Evolutionary conservation across 2,329 filamentous ascomycete species (phyloP).

Genomic region (Microdochium nivale): DNA sequence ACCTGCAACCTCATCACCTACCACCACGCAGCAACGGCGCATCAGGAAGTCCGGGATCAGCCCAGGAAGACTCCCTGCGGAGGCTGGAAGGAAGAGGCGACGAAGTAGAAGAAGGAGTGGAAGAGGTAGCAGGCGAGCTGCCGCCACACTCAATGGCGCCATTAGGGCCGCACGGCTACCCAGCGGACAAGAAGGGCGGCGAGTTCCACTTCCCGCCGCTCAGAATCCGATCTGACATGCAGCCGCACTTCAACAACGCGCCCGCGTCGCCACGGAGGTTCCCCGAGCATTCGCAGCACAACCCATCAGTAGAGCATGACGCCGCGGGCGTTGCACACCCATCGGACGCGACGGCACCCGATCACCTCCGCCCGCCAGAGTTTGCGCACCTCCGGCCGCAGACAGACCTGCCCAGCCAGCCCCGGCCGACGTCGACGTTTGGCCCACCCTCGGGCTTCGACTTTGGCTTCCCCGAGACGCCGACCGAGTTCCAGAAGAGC

Average conservation of each 20-base stretch:
- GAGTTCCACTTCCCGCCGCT: constrained; percentile 53
- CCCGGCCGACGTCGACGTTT: constrained; percentile 46
- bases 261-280: constrained; percentile 35
- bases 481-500: constrained; percentile 81
- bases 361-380: constrained; percentile 37
- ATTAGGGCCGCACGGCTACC: constrained; percentile 11
- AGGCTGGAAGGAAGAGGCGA: constrained; percentile 37
- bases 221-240: constrained; percentile 33
- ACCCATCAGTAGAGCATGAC: constrained; percentile 11
- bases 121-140: constrained; percentile 29
- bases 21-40: constrained; percentile 24
- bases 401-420: constrained; percentile 24
- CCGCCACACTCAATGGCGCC: constrained; percentile 5
- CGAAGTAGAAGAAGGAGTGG: constrained; percentile 30
- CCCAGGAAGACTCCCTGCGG: constrained; percentile 37
- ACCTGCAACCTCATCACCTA: constrained; percentile 46
- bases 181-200: constrained; percentile 24
- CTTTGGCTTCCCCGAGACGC: constrained; percentile 75
- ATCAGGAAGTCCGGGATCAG: constrained; percentile 15
- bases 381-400: constrained; percentile 46
- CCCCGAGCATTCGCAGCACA: constrained; percentile 11
- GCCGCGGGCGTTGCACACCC: background rate
- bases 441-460: constrained; percentile 58
- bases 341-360: constrained; percentile 1
- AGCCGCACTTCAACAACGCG: constrained; percentile 51